Evolutionary conservation across 805 yeast species (phyloP), one percentile per base, ranked within the genome.

Genomic region (Hanseniaspora thailandica): DNA sequence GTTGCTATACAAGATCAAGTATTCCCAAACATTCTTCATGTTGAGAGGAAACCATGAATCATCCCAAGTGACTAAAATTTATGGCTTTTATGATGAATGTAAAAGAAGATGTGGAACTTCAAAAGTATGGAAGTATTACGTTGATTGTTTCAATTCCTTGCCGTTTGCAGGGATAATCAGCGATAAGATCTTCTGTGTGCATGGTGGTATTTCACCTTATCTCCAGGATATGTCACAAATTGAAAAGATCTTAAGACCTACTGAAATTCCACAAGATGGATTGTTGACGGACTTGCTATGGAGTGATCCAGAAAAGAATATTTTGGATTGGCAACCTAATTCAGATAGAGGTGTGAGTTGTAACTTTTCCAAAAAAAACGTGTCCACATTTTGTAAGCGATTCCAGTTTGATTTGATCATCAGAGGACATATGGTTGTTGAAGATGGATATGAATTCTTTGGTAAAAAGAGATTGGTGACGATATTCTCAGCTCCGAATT

Each of bases 41-140:
- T 73, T 93, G 41, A 74, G 98, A 60, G 98, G 98, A 20, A 93
- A 93, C 68, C 98, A 93, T 69, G 98, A 93, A 71, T 86, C 96
- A 68, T 97, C 98, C 20, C 87, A 86, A 63, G 95, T 93, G 54
- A 90, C 97, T 1, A 78, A 96, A 58, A 96, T 93, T 31, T 93
- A 93, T 68, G 98, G 98, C 2, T 93, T 93, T 64, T 93, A 88
- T 66, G 98, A 93, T 69, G 98, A 93, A 70, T 93, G 98, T 72
- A 93, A 93, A 66, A 78, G 98, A 62, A 76, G 98, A 57, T 47
- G 52, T 28, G 80, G 95, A 62, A 86, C 84, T 63, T 78, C 89
- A 61, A 93, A 90, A 65, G 84, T 89, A 1, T 93, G 98, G 98
- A 88, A 89, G 65, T 70, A 79, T 28, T 93, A 93, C 63, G 80